A percentile compares a stretch with the other conserved stretches of the same genome.
These are phyloP conservation scores for Solanum pimpinellifolium DNA, from an alignment of 257 asterid genomes.

Conservation along the genomic window DNA sequence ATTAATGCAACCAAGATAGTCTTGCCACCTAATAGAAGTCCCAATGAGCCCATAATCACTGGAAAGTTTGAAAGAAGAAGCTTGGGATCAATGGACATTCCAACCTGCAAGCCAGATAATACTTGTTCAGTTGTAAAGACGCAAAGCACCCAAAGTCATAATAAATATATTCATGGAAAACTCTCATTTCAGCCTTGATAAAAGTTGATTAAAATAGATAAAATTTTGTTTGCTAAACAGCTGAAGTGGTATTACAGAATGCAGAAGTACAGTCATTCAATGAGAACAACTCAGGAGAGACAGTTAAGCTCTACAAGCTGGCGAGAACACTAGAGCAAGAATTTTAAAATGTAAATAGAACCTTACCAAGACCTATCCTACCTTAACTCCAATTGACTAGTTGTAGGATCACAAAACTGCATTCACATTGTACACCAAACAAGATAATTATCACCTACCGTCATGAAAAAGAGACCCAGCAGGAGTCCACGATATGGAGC, in stretches of 20 bases:
- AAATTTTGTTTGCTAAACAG: background rate
- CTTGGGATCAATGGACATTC: slow-evolving; percentile 98
- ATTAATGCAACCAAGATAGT: slow-evolving; percentile 77
- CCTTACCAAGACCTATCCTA: background rate
- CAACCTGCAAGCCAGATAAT: slow-evolving; percentile 55
- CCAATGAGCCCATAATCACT: slow-evolving; percentile 68
- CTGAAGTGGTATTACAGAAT: background rate
- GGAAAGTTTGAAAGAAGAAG: slow-evolving; percentile 93
- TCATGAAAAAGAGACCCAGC: slow-evolving; percentile 99
- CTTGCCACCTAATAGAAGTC: slow-evolving; percentile 83
- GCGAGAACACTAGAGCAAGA: background rate
- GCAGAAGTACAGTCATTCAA: background rate
- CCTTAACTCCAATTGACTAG: background rate
- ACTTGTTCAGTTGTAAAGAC: background rate
- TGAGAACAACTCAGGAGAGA: background rate
- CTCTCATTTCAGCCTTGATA: background rate
- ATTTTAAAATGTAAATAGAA: background rate
- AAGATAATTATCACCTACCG: slow-evolving; percentile 38
- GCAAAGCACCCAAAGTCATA: background rate
- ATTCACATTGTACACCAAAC: background rate
- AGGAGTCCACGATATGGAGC: slow-evolving; percentile 99
- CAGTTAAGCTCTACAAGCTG: background rate
- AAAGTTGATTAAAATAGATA: background rate
- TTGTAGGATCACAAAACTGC: background rate
- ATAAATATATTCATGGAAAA: background rate